phyloP scores from a whole-genome alignment of 805 yeast species.

The Lipomyces starkeyi region DNA sequence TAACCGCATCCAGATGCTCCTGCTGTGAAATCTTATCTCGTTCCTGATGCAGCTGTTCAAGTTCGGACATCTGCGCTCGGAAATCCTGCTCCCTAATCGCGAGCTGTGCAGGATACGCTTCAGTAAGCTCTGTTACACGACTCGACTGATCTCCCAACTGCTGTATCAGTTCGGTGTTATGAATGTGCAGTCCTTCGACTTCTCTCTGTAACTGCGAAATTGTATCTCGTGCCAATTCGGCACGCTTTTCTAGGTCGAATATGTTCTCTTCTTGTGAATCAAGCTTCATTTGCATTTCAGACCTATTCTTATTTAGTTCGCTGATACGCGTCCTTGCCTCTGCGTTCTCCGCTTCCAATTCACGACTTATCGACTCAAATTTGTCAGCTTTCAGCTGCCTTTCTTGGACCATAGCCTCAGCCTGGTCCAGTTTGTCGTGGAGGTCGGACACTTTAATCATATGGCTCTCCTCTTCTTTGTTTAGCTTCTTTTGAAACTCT shows the following conservation, averaged over 20 bases:
- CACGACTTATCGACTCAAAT: neutral
- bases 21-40: neutral
- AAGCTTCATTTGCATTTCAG: neutral
- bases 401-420: neutral
- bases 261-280: neutral
- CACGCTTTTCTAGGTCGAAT: neutral
- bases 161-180: neutral
- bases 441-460: neutral
- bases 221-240: neutral
- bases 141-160: neutral
- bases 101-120: neutral
- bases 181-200: neutral
- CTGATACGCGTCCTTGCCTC: neutral
- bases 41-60: neutral
- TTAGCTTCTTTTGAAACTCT: neutral
- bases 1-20: neutral
- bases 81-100: neutral
- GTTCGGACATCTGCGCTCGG: neutral
- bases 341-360: neutral
- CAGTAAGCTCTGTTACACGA: neutral
- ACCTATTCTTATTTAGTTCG: neutral
- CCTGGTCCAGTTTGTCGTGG: neutral
- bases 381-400: neutral
- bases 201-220: neutral
- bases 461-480: conserved; percentile 4